Base-by-base conservation (phyloP, 176 grass and related monocot species). In the Thalia dealbata region DNA sequence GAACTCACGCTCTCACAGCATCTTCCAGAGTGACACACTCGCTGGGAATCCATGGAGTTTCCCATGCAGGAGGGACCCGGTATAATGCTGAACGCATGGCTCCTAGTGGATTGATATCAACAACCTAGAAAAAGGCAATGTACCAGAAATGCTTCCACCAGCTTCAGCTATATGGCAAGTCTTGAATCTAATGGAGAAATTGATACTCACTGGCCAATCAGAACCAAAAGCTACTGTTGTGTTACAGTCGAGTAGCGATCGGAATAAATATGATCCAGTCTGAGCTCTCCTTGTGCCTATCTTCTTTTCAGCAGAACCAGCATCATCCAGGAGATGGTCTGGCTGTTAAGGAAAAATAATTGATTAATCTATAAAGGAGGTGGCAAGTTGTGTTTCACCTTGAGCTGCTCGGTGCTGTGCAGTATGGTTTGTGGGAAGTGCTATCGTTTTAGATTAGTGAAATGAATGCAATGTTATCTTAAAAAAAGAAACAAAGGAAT, bases 171-270 rank as follows among this genome's bases (percentile, higher is more conserved):
- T n/a, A n/a, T n/a, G n/a, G n/a, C n/a, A n/a, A n/a, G n/a, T n/a
- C n/a, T n/a, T n/a, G n/a, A n/a, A n/a, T n/a, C n/a, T n/a, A n/a
- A n/a, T n/a, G n/a, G n/a, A n/a, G n/a, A n/a, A n/a, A n/a, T n/a
- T n/a, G n/a, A n/a, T 18, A 61, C 76, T 48, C 81, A 99, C 85
- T n/a, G 95, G 95, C 85, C 90, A 99, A 27, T 99, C 90, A 75
- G 95, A 99, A 71, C 95, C 90, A 84, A 99, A 93, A 73, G 95
- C 87, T 69, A 99, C 82, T 52, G 13, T 62, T 14, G 90, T 85
- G 12, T 79, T 85, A 14, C 85, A 81, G 74, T 52, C 30, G 48
- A 81, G 65, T 14, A 93, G 66, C 38, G 90, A 93, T 1, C 25
- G 72, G 18, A 99, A 99, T 19, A 51, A 77, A 69, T 99, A 93